Conservation (phyloP, 768 basidiomycete species). For the Psilocybe azurescens region DNA sequence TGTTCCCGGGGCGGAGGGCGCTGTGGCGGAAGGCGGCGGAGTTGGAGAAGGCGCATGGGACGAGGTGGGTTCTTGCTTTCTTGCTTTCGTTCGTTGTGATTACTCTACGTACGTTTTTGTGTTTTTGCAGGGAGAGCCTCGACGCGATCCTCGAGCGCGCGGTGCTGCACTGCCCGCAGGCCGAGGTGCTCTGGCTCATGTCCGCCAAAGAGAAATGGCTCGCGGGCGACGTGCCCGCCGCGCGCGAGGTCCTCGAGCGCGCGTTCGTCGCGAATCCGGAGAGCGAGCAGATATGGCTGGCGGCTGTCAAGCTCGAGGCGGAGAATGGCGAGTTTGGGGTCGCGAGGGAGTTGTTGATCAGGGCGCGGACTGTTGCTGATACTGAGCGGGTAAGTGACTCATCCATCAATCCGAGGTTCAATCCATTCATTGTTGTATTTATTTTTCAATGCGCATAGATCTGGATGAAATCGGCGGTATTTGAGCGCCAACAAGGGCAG, state of each 20-base stretch:
- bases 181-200: slow-evolving; percentile 98
- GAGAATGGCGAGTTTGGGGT: slow-evolving; percentile 92
- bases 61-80: slow-evolving; percentile 53
- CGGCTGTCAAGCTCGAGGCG: slow-evolving; percentile 95
- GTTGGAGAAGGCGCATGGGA: slow-evolving; percentile 90
- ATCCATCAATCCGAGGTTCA: too few relatives aligned
- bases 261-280: slow-evolving; percentile 96
- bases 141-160: slow-evolving; percentile 84
- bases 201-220: slow-evolving; percentile 98
- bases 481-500: slow-evolving; percentile 89
- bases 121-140: slow-evolving; percentile 56
- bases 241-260: slow-evolving; percentile 84
- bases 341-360: slow-evolving; percentile 84
- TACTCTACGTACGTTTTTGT: not conserved
- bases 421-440: not conserved
- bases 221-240: slow-evolving; percentile 85
- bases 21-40: slow-evolving; percentile 94
- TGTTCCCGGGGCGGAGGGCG: slow-evolving; percentile 85
- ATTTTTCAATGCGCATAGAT: slow-evolving; percentile 60
- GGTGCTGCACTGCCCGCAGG: slow-evolving; percentile 91
- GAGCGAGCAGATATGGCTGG: slow-evolving; percentile 97
- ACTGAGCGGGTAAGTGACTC: slow-evolving; percentile 77
- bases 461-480: slow-evolving; percentile 99
- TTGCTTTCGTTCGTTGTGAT: slow-evolving; percentile 1
- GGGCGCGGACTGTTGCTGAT: slow-evolving; percentile 89